These are phyloP conservation scores for Cordyceps javanica DNA, from an alignment of 2,329 filamentous ascomycete genomes.

Conservation along the genomic window DNA sequence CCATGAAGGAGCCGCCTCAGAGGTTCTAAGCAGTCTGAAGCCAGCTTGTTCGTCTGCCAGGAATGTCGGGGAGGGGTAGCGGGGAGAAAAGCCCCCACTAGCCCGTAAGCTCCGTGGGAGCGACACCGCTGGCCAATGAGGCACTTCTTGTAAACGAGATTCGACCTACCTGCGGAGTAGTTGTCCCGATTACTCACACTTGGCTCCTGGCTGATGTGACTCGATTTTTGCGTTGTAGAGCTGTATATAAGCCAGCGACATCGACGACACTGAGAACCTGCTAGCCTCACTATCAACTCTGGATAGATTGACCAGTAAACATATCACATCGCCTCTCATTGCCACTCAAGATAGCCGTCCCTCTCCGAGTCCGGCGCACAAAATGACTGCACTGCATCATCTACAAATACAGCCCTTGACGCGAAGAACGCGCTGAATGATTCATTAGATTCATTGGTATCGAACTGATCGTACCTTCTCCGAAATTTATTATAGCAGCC, in stretches of 20 bases:
- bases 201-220: background rate
- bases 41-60: no score
- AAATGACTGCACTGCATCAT: conserved; percentile 2
- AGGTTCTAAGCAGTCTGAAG: no score
- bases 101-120: background rate
- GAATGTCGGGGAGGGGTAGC: background rate
- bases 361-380: background rate
- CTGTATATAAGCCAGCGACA: background rate
- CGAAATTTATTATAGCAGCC: background rate
- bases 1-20: no score
- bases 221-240: background rate
- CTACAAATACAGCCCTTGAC: background rate
- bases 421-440: background rate
- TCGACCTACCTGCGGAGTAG: background rate
- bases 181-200: background rate
- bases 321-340: background rate
- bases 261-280: background rate
- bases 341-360: background rate
- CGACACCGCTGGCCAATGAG: background rate
- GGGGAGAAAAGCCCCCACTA: background rate
- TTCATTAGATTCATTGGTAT: background rate
- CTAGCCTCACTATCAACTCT: background rate
- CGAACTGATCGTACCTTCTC: background rate
- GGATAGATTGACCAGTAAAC: background rate
- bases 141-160: background rate